Conservation (phyloP, 306 rosid species). For the Sphenostylis stenocarpa region DNA sequence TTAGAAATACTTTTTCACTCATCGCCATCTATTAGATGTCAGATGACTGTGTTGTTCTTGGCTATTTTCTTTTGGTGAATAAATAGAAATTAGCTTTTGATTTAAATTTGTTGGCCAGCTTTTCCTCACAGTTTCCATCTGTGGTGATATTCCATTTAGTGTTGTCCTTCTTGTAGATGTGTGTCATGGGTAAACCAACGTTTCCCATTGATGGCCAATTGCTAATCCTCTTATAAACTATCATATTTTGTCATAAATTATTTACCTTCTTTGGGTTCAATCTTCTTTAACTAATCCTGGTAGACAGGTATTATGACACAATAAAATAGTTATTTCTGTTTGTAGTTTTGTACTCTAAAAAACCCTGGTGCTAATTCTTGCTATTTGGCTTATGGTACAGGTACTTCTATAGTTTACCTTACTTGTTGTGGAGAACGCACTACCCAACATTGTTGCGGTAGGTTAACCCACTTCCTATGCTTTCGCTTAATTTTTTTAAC, state of each 20-base stretch:
- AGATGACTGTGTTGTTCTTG: background rate
- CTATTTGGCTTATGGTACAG: constrained; percentile 49
- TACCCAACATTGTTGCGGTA: constrained; percentile 72
- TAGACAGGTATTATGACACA: constrained; percentile 13
- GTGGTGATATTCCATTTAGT: no score
- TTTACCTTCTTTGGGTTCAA: background rate
- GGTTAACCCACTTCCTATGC: background rate
- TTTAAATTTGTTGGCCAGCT: background rate
- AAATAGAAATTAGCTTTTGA: constrained; percentile 13
- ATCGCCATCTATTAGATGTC: background rate
- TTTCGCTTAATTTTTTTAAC: background rate
- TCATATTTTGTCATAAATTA: no score
- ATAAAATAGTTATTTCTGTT: background rate
- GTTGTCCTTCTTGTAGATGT: no score
- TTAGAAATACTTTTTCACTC: background rate
- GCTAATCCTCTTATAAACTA: no score
- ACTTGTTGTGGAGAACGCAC: constrained; percentile 76
- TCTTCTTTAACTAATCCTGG: background rate
- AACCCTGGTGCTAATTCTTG: constrained; percentile 18
- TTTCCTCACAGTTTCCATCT: no score
- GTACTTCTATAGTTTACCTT: constrained; percentile 88
- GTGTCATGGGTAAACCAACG: no score
- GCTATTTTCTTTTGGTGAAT: background rate
- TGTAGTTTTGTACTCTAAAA: background rate
- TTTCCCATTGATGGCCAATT: no score